Conservation (phyloP, 2,329 filamentous ascomycete genomes). For the Verruconis gallopava region DNA sequence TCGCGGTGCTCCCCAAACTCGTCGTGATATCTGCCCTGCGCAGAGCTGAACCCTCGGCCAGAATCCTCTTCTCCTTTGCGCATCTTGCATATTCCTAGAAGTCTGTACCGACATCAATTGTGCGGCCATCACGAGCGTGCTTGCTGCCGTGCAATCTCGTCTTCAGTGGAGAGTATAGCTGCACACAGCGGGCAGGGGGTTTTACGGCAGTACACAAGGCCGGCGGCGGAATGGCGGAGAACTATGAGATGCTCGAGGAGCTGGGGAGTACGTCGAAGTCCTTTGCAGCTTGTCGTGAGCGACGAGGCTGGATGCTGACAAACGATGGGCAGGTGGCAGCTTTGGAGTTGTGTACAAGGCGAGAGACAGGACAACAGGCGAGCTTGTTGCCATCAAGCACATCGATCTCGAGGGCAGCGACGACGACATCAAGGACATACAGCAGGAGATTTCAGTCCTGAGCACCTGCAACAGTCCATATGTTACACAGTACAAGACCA, state of each 20-base stretch:
- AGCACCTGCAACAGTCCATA: slow-evolving; percentile 89
- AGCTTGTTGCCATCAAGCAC: slow-evolving; percentile 94
- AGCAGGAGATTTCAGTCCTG: slow-evolving; percentile 89
- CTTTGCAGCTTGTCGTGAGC: slow-evolving; percentile 17
- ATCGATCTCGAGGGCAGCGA: slow-evolving; percentile 98
- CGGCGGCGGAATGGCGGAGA: slow-evolving; percentile 51
- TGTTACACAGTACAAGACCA: slow-evolving; percentile 92
- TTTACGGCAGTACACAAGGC: not conserved
- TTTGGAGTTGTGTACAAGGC: slow-evolving; percentile 97
- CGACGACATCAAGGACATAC: slow-evolving; percentile 96
- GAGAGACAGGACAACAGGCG: slow-evolving; percentile 78
- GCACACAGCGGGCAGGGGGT: too few relatives aligned
- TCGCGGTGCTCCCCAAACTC: too few relatives aligned
- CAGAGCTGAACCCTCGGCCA: too few relatives aligned
- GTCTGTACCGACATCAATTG: not conserved
- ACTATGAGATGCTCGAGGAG: slow-evolving; percentile 93
- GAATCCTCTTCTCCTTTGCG: not conserved
- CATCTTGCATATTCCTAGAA: not conserved
- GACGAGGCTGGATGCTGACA: not conserved
- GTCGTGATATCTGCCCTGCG: too few relatives aligned
- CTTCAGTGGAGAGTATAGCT: not conserved
- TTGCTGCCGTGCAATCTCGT: not conserved
- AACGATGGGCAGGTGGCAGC: slow-evolving; percentile 55
- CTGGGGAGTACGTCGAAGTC: slow-evolving; percentile 61
- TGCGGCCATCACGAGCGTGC: not conserved